These are phyloP conservation scores for Aspergillus biplanus DNA, from an alignment of 495 filamentous ascomycete species.

Conservation along the genomic window DNA sequence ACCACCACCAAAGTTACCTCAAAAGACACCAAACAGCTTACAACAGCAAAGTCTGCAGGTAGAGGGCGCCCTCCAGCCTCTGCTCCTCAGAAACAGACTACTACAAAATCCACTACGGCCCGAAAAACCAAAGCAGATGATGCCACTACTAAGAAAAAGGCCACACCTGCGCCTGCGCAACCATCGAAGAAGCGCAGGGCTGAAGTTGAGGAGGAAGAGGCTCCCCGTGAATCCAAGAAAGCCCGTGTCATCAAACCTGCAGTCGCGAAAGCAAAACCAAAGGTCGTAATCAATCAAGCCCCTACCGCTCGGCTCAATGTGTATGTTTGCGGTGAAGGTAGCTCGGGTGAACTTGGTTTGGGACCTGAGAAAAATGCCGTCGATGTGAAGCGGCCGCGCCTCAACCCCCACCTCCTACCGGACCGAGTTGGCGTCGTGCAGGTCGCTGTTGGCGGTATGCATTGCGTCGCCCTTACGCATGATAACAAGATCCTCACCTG, in stretches of 20 bases:
- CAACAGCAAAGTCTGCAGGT: conserved; percentile 17
- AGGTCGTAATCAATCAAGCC: conserved; percentile 48
- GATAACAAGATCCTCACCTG: conserved; percentile 67
- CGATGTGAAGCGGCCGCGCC: conserved; percentile 69
- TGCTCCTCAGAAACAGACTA: conserved; percentile 9
- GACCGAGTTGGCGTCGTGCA: conserved; percentile 65
- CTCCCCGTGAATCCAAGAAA: conserved; percentile 34
- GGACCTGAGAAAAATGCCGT: conserved; percentile 62
- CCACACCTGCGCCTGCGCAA: conserved; percentile 22
- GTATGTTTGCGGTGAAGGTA: conserved; percentile 71
- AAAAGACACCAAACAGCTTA: conserved; percentile 15
- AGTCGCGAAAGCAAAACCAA: conserved; percentile 29
- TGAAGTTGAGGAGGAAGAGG: conserved; percentile 34
- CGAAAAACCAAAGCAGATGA: conserved; percentile 24
- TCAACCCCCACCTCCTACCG: conserved; percentile 60
- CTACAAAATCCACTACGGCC: conserved; percentile 15
- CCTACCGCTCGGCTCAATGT: conserved; percentile 59
- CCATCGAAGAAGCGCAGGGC: conserved; percentile 48
- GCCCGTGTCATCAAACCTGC: conserved; percentile 32
- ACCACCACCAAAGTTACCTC: conserved; percentile 1
- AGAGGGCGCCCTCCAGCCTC: conserved; percentile 22
- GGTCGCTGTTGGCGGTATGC: conserved; percentile 68
- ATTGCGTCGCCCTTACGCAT: conserved; percentile 61
- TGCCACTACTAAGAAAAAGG: conserved; percentile 24
- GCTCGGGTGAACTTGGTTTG: conserved; percentile 68